phyloP scores from a whole-genome alignment of 2,329 filamentous ascomycete genomes.

The Penicillium sp. region DNA sequence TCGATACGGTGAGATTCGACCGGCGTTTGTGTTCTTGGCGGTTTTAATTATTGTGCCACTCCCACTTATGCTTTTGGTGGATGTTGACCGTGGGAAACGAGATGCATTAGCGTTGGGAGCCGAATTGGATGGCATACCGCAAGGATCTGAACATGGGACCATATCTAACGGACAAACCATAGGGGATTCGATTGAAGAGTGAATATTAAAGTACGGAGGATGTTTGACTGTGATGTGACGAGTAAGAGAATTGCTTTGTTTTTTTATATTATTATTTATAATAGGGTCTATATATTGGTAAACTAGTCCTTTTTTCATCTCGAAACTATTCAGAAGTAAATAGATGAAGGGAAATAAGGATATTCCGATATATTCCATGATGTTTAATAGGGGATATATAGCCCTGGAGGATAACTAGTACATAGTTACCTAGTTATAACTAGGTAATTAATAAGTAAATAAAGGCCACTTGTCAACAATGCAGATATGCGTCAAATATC shows the following conservation, averaged over 20 bases:
- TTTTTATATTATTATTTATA: too few species aligned
- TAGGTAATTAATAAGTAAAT: neutral
- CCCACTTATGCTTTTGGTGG: conserved; percentile 78
- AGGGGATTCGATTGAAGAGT: neutral
- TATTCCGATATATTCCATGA: neutral
- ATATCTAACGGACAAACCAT: conserved; percentile 9
- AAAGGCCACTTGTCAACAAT: conserved; percentile 11
- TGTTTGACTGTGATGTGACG: neutral
- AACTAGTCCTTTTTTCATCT: neutral
- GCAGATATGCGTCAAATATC: neutral
- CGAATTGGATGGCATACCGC: conserved; percentile 40
- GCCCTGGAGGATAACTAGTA: too few species aligned
- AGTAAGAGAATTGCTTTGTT: neutral
- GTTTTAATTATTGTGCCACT: conserved; percentile 80
- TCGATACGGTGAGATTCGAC: conserved; percentile 73
- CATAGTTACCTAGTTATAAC: too few species aligned
- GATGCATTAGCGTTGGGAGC: conserved; percentile 67
- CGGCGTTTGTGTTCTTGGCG: conserved; percentile 90
- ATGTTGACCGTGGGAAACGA: conserved; percentile 74
- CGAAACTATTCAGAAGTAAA: neutral
- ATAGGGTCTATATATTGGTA: neutral
- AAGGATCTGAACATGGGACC: conserved; percentile 28
- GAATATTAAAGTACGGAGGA: neutral
- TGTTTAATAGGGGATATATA: neutral
- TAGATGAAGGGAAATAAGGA: neutral